Base-by-base conservation (phyloP, 495 filamentous ascomycete genomes). In the Pyronema omphalodes region DNA sequence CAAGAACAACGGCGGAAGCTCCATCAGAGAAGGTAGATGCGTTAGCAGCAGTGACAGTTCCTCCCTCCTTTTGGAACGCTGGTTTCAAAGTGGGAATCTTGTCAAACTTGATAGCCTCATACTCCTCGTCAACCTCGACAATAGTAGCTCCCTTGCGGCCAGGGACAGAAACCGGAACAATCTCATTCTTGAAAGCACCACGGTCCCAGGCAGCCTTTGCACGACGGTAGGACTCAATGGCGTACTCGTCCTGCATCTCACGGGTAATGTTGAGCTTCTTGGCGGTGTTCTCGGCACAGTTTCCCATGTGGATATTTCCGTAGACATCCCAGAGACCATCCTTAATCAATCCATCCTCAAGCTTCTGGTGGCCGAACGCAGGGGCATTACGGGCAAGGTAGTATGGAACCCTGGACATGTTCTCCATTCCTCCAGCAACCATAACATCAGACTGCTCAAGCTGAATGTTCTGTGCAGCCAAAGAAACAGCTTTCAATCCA, bases 271-370 rank as follows among this genome's bases (percentile, higher is more conserved):
- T 69, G 63, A 85, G 75, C 58, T 93, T 89, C 73, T 89, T 91
- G 4, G 86, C 89, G 9, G 88, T 94, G 54, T 83, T 81, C 71
- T 98, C 91, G n/a, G 89, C 91, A 63, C 91, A 98, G 55, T 88
- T 83, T 7, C 91, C 91, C 91, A 98, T 98, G 66, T 94, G 89
- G 63, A 95, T 81, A 63, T 93, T 75, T 67, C 93, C 85, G 68
- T 95, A 98, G 18, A 94, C 88, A 69, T 98, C 91, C 77, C 87
- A 94, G 39, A 98, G 71, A 7, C 91, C 91, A 64, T 98, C 91
- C 68, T 88, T 93, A 61, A 95, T 83, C 61, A 98, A 68, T 3
- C 91, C 91, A 65, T 98, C 91, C 67, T 89, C 81, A 67, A 89
- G 70, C 66, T 81, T 81, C 60, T 93, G 72, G 56, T 93, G 78